A percentile compares a stretch with the other conserved stretches of the same genome.
phyloP scores from a whole-genome alignment of 2,329 filamentous ascomycete species.

The Bipolaris zeicola region DNA sequence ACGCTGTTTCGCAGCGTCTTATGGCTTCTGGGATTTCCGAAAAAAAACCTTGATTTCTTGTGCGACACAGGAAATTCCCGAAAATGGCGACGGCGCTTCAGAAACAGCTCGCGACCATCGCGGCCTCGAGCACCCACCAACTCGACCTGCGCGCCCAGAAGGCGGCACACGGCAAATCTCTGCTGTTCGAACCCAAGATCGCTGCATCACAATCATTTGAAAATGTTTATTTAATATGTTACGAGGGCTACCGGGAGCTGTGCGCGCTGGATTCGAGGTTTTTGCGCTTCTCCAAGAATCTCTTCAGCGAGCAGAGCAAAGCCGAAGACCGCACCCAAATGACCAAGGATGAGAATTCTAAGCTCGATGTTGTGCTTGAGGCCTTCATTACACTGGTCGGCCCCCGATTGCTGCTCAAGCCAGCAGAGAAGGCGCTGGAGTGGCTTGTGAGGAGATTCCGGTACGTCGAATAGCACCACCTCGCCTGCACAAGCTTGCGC shows the following conservation, averaged over 20 bases:
- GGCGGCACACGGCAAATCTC: conserved; percentile 86
- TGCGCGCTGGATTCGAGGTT: conserved; percentile 87
- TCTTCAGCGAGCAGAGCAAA: conserved; percentile 95
- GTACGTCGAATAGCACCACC: background rate
- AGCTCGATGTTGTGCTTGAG: conserved; percentile 78
- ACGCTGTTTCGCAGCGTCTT: conserved; percentile 25
- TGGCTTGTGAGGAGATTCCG: conserved; percentile 90
- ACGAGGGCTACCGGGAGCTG: conserved; percentile 88
- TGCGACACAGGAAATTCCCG: background rate
- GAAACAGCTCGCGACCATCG: conserved; percentile 91
- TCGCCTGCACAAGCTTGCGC: background rate
- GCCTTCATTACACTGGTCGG: conserved; percentile 82
- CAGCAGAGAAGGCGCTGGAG: conserved; percentile 88
- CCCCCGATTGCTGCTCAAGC: conserved; percentile 77
- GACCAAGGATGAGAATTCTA: conserved; percentile 78
- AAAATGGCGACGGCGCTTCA: conserved; percentile 81
- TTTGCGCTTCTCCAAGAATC: conserved; percentile 70
- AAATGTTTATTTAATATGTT: conserved; percentile 82
- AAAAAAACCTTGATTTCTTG: background rate
- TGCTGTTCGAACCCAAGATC: conserved; percentile 87
- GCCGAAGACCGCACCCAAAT: conserved; percentile 85
- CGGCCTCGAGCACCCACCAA: conserved; percentile 85
- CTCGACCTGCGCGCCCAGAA: conserved; percentile 94
- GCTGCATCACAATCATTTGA: conserved; percentile 90
- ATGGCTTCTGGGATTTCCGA: conserved; percentile 29